Conservation (phyloP, 169 alveolate genomes). For the Cryptosporidium felis region DNA sequence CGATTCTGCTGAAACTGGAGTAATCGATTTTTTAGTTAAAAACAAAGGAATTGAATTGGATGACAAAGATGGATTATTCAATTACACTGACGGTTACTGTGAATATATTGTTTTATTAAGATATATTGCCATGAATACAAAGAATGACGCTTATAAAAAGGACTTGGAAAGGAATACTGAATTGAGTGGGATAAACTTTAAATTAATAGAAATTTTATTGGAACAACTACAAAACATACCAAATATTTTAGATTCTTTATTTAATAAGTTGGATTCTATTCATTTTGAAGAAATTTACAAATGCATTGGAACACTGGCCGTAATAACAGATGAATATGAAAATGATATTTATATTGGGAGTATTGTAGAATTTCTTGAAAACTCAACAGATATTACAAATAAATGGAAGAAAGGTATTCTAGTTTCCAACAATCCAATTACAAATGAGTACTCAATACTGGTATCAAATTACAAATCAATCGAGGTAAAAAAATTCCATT, state of each 20-base stretch:
- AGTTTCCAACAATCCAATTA: slow-evolving; percentile 18
- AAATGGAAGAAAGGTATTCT: neutral
- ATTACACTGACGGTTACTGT: neutral
- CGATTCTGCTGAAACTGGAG: slow-evolving; percentile 17
- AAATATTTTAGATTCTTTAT: neutral
- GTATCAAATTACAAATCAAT: neutral
- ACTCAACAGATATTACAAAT: neutral
- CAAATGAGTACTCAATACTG: neutral
- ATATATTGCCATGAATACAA: neutral
- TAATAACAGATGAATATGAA: slow-evolving; percentile 24
- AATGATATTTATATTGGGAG: slow-evolving; percentile 9
- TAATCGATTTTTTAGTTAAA: neutral
- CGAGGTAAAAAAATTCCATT: neutral
- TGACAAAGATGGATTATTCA: neutral
- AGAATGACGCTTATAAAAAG: neutral
- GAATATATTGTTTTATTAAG: slow-evolving; percentile 11
- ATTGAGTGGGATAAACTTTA: neutral
- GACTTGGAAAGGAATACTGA: neutral
- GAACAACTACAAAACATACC: slow-evolving; percentile 9
- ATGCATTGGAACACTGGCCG: slow-evolving; percentile 23
- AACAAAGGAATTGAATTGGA: neutral
- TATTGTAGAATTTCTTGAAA: neutral
- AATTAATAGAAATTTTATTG: neutral
- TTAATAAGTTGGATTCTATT: neutral
- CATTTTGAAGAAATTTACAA: neutral